A percentile compares a stretch with the other conserved stretches of the same genome.
Evolutionary conservation across 257 asterid genomes (phyloP).

Genomic region (Solanum chmielewskii): DNA sequence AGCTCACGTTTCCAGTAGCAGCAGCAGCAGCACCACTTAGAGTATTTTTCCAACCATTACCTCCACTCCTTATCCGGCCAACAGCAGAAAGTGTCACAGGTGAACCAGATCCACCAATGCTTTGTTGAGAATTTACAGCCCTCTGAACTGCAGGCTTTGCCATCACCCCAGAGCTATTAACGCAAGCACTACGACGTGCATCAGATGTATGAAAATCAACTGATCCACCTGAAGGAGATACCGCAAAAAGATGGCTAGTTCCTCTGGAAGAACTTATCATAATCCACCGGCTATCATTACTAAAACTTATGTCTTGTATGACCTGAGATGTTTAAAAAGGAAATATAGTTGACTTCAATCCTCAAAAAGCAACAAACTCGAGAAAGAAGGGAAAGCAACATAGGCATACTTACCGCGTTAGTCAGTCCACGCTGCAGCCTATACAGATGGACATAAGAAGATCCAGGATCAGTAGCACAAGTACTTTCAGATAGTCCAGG

Average conservation of each 20-base stretch:
- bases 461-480: conserved; percentile 25
- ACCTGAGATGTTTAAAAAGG: conserved; percentile 36
- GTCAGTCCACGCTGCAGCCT: conserved; percentile 87
- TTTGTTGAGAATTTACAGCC: conserved; percentile 34
- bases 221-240: conserved; percentile 50
- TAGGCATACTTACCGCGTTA: conserved; percentile 52
- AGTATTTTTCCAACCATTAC: conserved; percentile 51
- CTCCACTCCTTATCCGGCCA: conserved; percentile 60
- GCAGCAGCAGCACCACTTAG: conserved; percentile 83
- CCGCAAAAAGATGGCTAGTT: conserved; percentile 80
- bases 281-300: conserved; percentile 66
- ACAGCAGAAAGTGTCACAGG: conserved; percentile 36
- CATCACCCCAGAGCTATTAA: conserved; percentile 11
- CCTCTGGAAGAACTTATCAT: conserved; percentile 62
- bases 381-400: background rate
- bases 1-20: conserved; percentile 51
- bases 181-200: conserved; percentile 23
- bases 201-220: conserved; percentile 11
- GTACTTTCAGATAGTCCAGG: conserved; percentile 25
- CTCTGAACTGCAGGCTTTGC: conserved; percentile 18
- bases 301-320: conserved; percentile 88
- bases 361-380: background rate
- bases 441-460: conserved; percentile 58
- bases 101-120: conserved; percentile 33
- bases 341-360: background rate